Base-by-base conservation (phyloP, 2,329 filamentous ascomycete species). In the Fusarium nanum region DNA sequence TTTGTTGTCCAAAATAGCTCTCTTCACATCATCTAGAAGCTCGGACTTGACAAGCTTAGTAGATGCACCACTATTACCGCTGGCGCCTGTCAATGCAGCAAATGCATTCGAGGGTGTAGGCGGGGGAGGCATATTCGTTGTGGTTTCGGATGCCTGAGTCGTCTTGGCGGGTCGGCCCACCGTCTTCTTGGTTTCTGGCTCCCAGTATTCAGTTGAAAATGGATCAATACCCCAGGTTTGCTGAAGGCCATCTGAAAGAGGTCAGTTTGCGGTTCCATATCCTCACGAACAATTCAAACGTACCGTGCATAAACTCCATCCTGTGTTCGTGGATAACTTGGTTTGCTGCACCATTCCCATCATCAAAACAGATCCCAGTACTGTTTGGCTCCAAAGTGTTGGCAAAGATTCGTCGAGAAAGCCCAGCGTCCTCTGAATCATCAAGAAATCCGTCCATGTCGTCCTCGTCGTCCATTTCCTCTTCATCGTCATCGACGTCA, bases 401-500 rank as follows among this genome's bases (percentile, higher is more conserved):
- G 83, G 87, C 74, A 87, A 81, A 90, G 79, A 77, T 87, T 82
- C 83, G 87, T 86, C 78, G 84, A 69, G 80, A 83, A 77, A 80
- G 81, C 64, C 82, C 87, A 75, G 79, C 76, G 65, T 96, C 93
- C 56, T 97, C 93, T 8, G 93, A 93, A 73, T 97, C 93, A 72
- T 97, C 94, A 3, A 98, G 84, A 76, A 98, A 98, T 20, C 90
- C 94, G 6, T 93, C 93, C 90, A 97, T 92, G 64, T 97, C 94
- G 18, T 93, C 92, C n/a, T 89, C 91, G 59, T 92, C 91, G 60
- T 92, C 91, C 1, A 84, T 69, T n/a, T 87, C 94, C 83, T 86
- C 94, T 82, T 87, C 87, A 28, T 86, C 85, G 11, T 92, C 90
- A 22, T 92, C 91, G 27, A 90, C 83, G 4, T 90, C 86, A 16